Percentiles rank a stretch among this genome's conserved stretches.
These are phyloP conservation scores for Globisporangium echinulatum DNA, from an alignment of 352 stramenopile genomes.

Conservation along the genomic window DNA sequence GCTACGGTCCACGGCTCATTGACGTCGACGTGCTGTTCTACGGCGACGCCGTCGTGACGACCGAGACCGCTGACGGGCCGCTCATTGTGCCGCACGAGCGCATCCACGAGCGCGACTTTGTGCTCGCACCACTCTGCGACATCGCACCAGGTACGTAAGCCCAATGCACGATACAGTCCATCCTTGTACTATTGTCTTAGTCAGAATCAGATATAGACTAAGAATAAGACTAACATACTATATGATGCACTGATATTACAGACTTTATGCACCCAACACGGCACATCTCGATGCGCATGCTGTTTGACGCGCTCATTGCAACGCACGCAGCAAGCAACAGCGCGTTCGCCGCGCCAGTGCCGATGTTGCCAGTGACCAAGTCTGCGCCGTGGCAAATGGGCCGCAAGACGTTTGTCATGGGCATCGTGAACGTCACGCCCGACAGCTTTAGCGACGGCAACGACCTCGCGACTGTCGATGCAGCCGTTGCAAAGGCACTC, in stretches of 20 bases:
- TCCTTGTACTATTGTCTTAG: no score
- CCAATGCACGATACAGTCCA: no score
- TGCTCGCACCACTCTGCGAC: conserved; percentile 94
- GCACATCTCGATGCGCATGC: conserved; percentile 58
- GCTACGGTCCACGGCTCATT: conserved; percentile 90
- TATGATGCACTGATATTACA: conserved; percentile 6
- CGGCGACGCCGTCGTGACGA: conserved; percentile 61
- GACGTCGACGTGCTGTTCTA: conserved; percentile 97
- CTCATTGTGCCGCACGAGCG: conserved; percentile 93
- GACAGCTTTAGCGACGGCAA: conserved; percentile 93
- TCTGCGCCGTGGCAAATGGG: conserved; percentile 31
- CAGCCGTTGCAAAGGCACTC: conserved; percentile 78
- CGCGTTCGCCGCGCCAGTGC: conserved; percentile 31
- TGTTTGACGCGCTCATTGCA: conserved; percentile 47
- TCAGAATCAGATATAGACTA: no score
- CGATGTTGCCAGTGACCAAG: conserved; percentile 51
- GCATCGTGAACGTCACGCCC: conserved; percentile 98
- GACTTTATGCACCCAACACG: conserved; percentile 74
- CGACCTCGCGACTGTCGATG: conserved; percentile 32
- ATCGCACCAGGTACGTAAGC: conserved; percentile 47
- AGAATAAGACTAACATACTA: no score
- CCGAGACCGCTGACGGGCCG: conserved; percentile 49
- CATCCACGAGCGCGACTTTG: conserved; percentile 95
- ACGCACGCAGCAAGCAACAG: conserved; percentile 6
- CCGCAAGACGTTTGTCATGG: conserved; percentile 92